phyloP scores from a whole-genome alignment of 179 eudicot genomes.

The Monotropa hypopitys region DNA sequence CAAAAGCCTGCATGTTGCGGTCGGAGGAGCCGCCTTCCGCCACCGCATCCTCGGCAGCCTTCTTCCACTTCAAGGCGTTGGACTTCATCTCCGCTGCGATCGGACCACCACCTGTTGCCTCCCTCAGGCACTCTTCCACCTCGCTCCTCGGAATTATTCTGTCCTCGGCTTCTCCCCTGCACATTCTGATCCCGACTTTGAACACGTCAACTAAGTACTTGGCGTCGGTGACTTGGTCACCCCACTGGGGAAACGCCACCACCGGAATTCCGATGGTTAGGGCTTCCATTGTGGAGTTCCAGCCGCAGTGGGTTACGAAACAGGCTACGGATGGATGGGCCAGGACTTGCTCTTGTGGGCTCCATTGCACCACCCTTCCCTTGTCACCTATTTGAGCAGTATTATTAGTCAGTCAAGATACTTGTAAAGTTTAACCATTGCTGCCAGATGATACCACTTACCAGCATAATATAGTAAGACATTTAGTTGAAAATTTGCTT shows the following conservation, averaged over 20 bases:
- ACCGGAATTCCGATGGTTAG: conserved; percentile 47
- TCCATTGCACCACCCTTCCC: conserved; percentile 52
- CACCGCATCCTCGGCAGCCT: conserved; percentile 35
- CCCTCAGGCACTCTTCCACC: conserved; percentile 38
- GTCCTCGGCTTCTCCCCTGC: conserved; percentile 44
- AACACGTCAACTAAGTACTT: conserved; percentile 54
- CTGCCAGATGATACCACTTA: too few species aligned
- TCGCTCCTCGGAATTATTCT: conserved; percentile 34
- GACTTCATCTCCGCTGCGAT: conserved; percentile 41
- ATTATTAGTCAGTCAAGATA: too few species aligned
- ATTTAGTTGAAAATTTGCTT: too few species aligned
- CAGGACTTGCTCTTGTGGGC: conserved; percentile 58
- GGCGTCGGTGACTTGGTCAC: conserved; percentile 65
- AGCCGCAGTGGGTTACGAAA: conserved; percentile 70
- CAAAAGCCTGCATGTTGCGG: conserved; percentile 31
- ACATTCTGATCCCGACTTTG: conserved; percentile 34
- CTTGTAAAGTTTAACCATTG: too few species aligned
- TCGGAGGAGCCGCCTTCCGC: conserved; percentile 56
- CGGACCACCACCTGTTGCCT: conserved; percentile 37
- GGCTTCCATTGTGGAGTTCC: conserved; percentile 68
- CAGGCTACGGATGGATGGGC: conserved; percentile 50
- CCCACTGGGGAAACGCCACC: conserved; percentile 63
- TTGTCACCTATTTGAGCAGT: conserved; percentile 25
- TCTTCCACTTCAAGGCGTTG: conserved; percentile 50
- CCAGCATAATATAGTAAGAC: too few species aligned